Evolutionary conservation across 2,329 filamentous ascomycete genomes (phyloP).

Genomic region (Teratosphaeria viscida): DNA sequence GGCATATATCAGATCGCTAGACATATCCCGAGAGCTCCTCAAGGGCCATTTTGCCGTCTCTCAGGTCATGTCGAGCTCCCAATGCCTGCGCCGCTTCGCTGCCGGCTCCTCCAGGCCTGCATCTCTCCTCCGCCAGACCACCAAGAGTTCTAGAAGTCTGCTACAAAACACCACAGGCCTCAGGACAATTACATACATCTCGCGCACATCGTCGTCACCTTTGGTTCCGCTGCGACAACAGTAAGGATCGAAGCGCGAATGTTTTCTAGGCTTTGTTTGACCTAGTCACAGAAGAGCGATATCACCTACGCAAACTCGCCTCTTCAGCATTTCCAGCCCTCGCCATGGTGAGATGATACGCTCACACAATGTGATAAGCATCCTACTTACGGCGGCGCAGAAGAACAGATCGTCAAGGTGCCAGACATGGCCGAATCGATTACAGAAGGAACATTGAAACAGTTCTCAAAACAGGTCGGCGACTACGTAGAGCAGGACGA

Average conservation of each 20-base stretch:
- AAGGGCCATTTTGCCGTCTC: constrained; percentile 19
- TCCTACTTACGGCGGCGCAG: constrained; percentile 26
- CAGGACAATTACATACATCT: constrained; percentile 13
- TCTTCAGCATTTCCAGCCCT: constrained; percentile 24
- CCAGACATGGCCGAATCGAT: constrained; percentile 98
- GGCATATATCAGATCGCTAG: neutral
- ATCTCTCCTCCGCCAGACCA: constrained; percentile 18
- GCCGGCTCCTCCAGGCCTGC: constrained; percentile 15
- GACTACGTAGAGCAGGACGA: constrained; percentile 93
- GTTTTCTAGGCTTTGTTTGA: constrained; percentile 9
- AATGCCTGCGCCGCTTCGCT: constrained; percentile 28
- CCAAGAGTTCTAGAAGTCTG: constrained; percentile 14
- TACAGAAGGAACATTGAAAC: constrained; percentile 91
- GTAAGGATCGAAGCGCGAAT: constrained; percentile 8
- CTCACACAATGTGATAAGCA: neutral
- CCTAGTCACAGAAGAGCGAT: constrained; percentile 17
- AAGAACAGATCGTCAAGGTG: constrained; percentile 82
- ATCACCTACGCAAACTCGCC: constrained; percentile 18
- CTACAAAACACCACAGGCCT: constrained; percentile 12
- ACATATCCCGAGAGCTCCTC: constrained; percentile 12
- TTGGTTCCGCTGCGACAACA: constrained; percentile 1
- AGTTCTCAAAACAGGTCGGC: constrained; percentile 86
- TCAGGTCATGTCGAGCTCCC: constrained; percentile 27
- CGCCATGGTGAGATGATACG: constrained; percentile 20
- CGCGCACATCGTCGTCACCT: constrained; percentile 6